Base-by-base conservation (phyloP, 192 early-diverging fungal genomes). In the Podila minutissima region DNA sequence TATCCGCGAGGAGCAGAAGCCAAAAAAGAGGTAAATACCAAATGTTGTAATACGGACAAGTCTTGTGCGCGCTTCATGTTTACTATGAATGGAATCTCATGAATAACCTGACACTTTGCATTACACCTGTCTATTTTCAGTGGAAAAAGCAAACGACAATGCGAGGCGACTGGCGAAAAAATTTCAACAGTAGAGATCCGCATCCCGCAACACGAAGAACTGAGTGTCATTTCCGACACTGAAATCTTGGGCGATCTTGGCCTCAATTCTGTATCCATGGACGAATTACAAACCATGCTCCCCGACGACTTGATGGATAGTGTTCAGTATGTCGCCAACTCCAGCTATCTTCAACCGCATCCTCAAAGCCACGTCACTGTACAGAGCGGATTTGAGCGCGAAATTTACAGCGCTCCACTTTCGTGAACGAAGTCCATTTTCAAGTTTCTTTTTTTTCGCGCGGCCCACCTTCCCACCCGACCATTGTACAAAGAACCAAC, bases 221-320 rank as follows among this genome's bases (percentile, higher is more conserved):
- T 69, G 31, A 73, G 71, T 35, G 53, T 79, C 26, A 72, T 79
- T 61, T 79, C 76, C 5, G 76, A 79, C 35, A 72, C 76, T 28
- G 76, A 79, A 35, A 67, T 79, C 46, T 67, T 79, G 28, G 70
- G 64, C 1, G 76, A 79, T n/a, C 70, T 79, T 29, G 76, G 76
- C 10, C 62, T 68, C 53, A 67, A 78, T 31, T 46, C 64, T 7
- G 53, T 78, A 20, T 51, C 69, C 0, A 41, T 72, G 6, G 70
- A 67, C 22, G 68, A 72, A 26, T 55, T 79, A 66, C 65, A 71
- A 20, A 29, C 59, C 7, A 63, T 67, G 50, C 60, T 79, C 1
- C 64, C 75, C 0, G 28, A 5, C 7, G 50, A 67, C 8, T n/a
- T 67, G 59, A 62, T 71, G 17, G 37, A 78, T 38, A 58, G 35